phyloP scores from a whole-genome alignment of 352 stramenopile genomes.

The Elongisporangium anandrum region DNA sequence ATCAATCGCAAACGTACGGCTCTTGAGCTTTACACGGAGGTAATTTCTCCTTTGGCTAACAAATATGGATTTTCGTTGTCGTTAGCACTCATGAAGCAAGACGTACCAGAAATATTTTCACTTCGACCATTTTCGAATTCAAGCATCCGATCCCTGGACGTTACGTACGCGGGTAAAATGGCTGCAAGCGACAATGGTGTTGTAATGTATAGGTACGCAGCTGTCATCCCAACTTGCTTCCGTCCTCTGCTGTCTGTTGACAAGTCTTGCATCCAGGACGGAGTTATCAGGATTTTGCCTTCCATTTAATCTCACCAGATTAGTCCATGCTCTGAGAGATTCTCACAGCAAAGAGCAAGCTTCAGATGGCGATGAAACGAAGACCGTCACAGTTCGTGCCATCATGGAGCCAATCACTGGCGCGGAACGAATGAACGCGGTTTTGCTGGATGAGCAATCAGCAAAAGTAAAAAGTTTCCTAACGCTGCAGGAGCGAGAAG shows the following conservation, averaged over 20 bases:
- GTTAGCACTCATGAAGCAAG: slow-evolving; percentile 69
- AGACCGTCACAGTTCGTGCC: slow-evolving; percentile 17
- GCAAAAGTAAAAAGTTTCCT: slow-evolving; percentile 4
- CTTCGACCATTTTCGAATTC: slow-evolving; percentile 55
- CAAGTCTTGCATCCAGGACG: slow-evolving; percentile 12
- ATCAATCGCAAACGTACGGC: slow-evolving; percentile 74
- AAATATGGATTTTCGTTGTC: slow-evolving; percentile 3
- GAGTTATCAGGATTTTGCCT: slow-evolving; percentile 62
- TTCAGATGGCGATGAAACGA: slow-evolving; percentile 3
- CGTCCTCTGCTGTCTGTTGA: background rate
- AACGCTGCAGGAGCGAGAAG: slow-evolving; percentile 20
- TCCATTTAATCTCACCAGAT: slow-evolving; percentile 21
- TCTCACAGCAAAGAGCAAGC: slow-evolving; percentile 1
- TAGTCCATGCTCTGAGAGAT: slow-evolving; percentile 41
- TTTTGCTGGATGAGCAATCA: slow-evolving; percentile 29
- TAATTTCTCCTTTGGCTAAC: background rate
- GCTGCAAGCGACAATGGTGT: background rate
- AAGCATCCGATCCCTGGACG: slow-evolving; percentile 48
- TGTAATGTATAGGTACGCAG: slow-evolving; percentile 1
- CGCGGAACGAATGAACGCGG: slow-evolving; percentile 57
- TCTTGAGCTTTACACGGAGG: no score
- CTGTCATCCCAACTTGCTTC: background rate
- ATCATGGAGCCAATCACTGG: slow-evolving; percentile 40
- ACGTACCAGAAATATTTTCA: slow-evolving; percentile 58
- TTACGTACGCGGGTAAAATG: slow-evolving; percentile 35